Percentiles rank a stretch among this genome's conserved stretches.
These are phyloP conservation scores for Breynia disticha DNA, from an alignment of 441 rosid species.

Conservation along the genomic window DNA sequence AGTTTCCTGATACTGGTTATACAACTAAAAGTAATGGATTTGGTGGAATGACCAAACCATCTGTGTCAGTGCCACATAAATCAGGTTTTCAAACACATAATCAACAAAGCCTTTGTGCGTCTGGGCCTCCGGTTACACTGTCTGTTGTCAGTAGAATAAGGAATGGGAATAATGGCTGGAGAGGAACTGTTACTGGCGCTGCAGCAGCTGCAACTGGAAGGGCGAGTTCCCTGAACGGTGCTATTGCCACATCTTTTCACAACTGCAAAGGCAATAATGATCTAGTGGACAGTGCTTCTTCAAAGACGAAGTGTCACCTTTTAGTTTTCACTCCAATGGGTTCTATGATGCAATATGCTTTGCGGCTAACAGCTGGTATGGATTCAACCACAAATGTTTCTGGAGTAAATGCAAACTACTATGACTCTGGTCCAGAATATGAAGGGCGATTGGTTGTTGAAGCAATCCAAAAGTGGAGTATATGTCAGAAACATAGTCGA, in stretches of 20 bases:
- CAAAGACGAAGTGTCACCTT: conserved; percentile 45
- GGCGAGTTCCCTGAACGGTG: conserved; percentile 49
- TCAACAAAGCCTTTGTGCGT: conserved; percentile 31
- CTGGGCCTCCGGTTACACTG: conserved; percentile 62
- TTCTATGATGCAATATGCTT: conserved; percentile 60
- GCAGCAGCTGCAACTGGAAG: conserved; percentile 85
- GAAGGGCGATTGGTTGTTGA: conserved; percentile 61
- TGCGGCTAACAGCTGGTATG: conserved; percentile 30
- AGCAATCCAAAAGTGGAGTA: conserved; percentile 76
- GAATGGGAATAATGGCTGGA: conserved; percentile 71
- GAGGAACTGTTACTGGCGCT: conserved; percentile 62
- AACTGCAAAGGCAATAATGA: conserved; percentile 35
- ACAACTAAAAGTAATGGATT: conserved; percentile 24
- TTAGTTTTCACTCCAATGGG: conserved; percentile 78
- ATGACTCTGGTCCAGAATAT: conserved; percentile 45
- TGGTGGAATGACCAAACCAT: conserved; percentile 24
- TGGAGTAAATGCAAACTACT: conserved; percentile 25
- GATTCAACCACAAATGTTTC: conserved; percentile 24
- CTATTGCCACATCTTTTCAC: conserved; percentile 67
- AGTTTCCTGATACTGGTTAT: conserved; percentile 24
- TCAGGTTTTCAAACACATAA: conserved; percentile 21
- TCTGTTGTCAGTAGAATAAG: conserved; percentile 74
- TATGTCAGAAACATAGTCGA: conserved; percentile 60
- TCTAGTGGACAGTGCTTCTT: conserved; percentile 22
- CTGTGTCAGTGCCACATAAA: conserved; percentile 30